Evolutionary conservation across 768 basidiomycete species (phyloP).

Genomic region (Suillus clintonianus): DNA sequence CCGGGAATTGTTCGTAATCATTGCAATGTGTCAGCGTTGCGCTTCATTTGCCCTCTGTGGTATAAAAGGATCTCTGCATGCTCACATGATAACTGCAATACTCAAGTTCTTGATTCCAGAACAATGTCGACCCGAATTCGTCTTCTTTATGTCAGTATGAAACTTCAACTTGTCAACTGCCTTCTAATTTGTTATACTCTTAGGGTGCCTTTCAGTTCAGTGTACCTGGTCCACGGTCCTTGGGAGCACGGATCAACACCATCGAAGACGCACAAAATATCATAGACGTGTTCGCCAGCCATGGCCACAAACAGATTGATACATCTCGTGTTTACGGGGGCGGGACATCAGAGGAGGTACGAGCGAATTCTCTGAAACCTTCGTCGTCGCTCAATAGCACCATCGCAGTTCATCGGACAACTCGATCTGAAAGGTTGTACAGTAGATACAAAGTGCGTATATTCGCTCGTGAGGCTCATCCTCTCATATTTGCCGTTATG

Average conservation of each 20-base stretch:
- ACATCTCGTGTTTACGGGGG: constrained; percentile 11
- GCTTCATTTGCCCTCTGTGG: no score
- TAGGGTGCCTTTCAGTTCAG: constrained; percentile 21
- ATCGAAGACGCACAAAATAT: constrained; percentile 19
- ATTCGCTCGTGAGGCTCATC: background rate
- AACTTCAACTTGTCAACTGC: background rate
- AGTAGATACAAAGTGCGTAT: constrained; percentile 21
- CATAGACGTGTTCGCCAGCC: constrained; percentile 15
- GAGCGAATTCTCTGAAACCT: background rate
- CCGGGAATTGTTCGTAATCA: background rate
- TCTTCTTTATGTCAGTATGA: background rate
- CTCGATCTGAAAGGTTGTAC: constrained; percentile 18
- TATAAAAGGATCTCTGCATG: background rate
- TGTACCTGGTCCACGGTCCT: constrained; percentile 1
- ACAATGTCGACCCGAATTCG: constrained; percentile 1
- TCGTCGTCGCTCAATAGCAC: background rate
- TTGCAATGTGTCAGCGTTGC: no score
- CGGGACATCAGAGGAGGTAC: constrained; percentile 19
- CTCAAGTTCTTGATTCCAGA: background rate
- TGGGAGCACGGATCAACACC: constrained; percentile 13
- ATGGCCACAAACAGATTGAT: constrained; percentile 17
- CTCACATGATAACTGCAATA: background rate
- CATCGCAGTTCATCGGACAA: constrained; percentile 12
- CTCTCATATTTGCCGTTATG: background rate
- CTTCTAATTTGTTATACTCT: background rate